Conservation (phyloP, 495 filamentous ascomycete species). For the Penicillium longicatenatum region DNA sequence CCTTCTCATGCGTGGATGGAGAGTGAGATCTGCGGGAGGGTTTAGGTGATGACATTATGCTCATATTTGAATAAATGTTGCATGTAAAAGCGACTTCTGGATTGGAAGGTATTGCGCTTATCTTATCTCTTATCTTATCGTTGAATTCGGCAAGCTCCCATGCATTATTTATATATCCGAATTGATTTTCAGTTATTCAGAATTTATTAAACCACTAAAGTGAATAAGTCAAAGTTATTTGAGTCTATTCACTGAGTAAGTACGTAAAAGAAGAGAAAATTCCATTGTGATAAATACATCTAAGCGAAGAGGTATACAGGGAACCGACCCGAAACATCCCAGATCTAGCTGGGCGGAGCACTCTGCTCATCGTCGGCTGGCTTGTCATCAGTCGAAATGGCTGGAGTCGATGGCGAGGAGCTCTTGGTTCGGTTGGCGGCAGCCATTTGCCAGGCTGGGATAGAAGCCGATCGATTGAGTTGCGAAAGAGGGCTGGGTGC, state of each 20-base stretch:
- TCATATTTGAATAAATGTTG: background rate
- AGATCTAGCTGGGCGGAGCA: constrained; percentile 33
- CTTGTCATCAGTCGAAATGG: constrained; percentile 23
- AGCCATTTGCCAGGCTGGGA: constrained; percentile 89
- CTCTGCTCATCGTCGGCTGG: constrained; percentile 31
- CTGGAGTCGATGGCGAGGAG: constrained; percentile 34
- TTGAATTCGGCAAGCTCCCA: background rate
- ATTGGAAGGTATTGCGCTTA: constrained; percentile 6
- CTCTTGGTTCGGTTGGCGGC: constrained; percentile 61
- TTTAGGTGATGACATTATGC: constrained; percentile 28
- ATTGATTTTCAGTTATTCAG: background rate
- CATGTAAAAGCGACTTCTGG: background rate
- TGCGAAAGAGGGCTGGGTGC: constrained; percentile 40
- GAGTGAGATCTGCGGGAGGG: constrained; percentile 16
- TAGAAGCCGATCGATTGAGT: constrained; percentile 63
- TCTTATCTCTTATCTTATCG: constrained; percentile 14
- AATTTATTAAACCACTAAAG: no score
- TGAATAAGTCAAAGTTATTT: no score
- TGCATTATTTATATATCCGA: background rate
- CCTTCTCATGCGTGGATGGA: constrained; percentile 10
- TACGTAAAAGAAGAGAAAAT: constrained; percentile 11
- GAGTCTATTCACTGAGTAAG: no score
- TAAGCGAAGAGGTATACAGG: constrained; percentile 30
- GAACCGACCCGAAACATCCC: constrained; percentile 1
- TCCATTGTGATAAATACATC: constrained; percentile 30